Evolutionary conservation across 73 alveolate species (phyloP).

Genomic region (Paramecium bursaria): DNA sequence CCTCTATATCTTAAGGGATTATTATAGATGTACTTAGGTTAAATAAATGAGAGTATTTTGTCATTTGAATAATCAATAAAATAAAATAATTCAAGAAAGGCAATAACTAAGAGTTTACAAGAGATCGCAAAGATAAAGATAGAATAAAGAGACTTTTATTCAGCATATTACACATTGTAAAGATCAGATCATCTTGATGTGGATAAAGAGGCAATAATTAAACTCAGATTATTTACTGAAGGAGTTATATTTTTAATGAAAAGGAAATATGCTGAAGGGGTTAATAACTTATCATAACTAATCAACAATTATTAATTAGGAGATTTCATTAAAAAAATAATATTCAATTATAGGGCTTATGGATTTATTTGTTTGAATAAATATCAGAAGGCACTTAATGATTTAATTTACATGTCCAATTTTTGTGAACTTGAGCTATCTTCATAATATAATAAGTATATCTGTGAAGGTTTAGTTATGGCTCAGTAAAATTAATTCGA

Average conservation of each 20-base stretch:
- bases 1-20: slow-evolving; percentile 78
- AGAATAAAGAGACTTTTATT: slow-evolving; percentile 83
- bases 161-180: slow-evolving; percentile 80
- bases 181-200: slow-evolving; percentile 76
- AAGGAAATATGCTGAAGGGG: slow-evolving; percentile 81
- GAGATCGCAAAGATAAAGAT: slow-evolving; percentile 80
- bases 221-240: slow-evolving; percentile 77
- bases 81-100: slow-evolving; percentile 68
- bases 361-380: slow-evolving; percentile 75
- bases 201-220: slow-evolving; percentile 72
- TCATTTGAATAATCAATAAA: slow-evolving; percentile 79
- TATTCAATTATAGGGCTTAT: slow-evolving; percentile 81
- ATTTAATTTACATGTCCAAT: slow-evolving; percentile 69
- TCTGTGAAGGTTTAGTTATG: slow-evolving; percentile 73
- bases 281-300: slow-evolving; percentile 67
- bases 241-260: slow-evolving; percentile 84
- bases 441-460: slow-evolving; percentile 67
- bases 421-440: slow-evolving; percentile 65
- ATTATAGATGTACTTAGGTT: slow-evolving; percentile 61
- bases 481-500: slow-evolving; percentile 29
- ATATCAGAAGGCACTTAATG: slow-evolving; percentile 80
- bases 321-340: slow-evolving; percentile 68
- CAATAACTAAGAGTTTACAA: slow-evolving; percentile 74
- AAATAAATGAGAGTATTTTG: slow-evolving; percentile 72
- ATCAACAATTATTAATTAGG: slow-evolving; percentile 64